phyloP scores from a whole-genome alignment of 495 filamentous ascomycete genomes.

The Pyrenopolyporus hunteri region DNA sequence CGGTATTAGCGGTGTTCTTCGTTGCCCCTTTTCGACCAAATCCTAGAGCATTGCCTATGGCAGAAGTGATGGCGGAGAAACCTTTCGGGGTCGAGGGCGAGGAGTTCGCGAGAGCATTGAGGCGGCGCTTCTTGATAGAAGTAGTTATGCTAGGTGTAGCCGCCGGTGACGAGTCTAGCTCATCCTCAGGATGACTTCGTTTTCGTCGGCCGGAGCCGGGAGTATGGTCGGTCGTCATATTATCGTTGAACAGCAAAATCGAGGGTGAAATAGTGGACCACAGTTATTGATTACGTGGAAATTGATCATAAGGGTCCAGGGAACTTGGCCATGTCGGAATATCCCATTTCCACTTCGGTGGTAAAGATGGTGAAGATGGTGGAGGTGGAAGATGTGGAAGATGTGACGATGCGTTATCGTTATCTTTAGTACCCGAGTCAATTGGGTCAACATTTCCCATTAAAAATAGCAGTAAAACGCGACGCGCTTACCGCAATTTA shows the following conservation, averaged over 20 bases:
- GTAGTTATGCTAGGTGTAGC: constrained; percentile 24
- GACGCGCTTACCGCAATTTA: constrained; percentile 30
- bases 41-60: constrained; percentile 28
- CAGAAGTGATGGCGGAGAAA: constrained; percentile 35
- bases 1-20: background rate
- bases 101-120: constrained; percentile 28
- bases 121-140: constrained; percentile 43
- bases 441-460: too few species aligned
- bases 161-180: constrained; percentile 30
- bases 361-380: background rate
- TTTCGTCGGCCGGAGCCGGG: constrained; percentile 37
- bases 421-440: too few species aligned
- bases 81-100: constrained; percentile 34
- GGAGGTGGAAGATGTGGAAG: background rate
- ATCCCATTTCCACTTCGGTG: background rate
- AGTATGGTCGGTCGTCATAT: constrained; percentile 34
- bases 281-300: background rate
- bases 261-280: too few species aligned
- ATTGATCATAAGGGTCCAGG: constrained; percentile 6
- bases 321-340: background rate
- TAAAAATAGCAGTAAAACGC: constrained; percentile 27
- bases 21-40: constrained; percentile 8
- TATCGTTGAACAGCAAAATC: too few species aligned
- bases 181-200: constrained; percentile 34
- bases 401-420: background rate